phyloP scores from a whole-genome alignment of 2,329 filamentous ascomycete species.

The Podosphaera aphanis region DNA sequence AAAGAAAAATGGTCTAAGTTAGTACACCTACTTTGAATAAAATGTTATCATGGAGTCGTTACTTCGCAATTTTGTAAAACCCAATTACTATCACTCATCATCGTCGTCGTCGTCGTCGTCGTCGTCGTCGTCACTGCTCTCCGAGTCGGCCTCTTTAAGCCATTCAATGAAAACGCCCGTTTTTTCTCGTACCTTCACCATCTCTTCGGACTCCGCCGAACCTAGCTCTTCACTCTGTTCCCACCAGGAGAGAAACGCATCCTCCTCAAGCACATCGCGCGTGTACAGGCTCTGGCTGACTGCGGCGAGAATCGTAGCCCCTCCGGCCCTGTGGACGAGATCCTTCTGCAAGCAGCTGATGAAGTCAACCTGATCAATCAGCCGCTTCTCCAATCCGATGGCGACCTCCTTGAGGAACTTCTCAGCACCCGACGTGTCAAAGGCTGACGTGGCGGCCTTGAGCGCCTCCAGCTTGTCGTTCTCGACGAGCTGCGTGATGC shows the following conservation, averaged over 20 bases:
- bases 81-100: not conserved
- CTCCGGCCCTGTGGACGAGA: constrained; percentile 38
- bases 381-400: constrained; percentile 36
- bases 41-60: no score
- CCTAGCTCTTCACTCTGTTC: constrained; percentile 31
- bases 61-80: no score
- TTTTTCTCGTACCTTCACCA: constrained; percentile 48
- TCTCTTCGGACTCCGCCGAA: constrained; percentile 40
- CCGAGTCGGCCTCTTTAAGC: constrained; percentile 53
- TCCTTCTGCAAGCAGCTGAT: constrained; percentile 63
- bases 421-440: constrained; percentile 29
- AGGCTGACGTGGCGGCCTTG: constrained; percentile 39
- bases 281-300: constrained; percentile 69
- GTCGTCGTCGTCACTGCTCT: constrained; percentile 23
- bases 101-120: not conserved
- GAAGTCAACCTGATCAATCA: constrained; percentile 65
- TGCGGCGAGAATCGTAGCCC: constrained; percentile 47
- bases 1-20: no score
- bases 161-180: constrained; percentile 64
- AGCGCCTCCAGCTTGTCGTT: constrained; percentile 30
- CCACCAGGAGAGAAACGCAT: constrained; percentile 81
- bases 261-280: constrained; percentile 67
- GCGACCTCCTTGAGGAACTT: constrained; percentile 36
- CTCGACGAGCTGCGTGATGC: constrained; percentile 46
- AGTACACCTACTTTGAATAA: no score